Evolutionary conservation across 139 green algal species (phyloP), one percentile per base, ranked within the genome.

Genomic region (Chlorella sp.): DNA sequence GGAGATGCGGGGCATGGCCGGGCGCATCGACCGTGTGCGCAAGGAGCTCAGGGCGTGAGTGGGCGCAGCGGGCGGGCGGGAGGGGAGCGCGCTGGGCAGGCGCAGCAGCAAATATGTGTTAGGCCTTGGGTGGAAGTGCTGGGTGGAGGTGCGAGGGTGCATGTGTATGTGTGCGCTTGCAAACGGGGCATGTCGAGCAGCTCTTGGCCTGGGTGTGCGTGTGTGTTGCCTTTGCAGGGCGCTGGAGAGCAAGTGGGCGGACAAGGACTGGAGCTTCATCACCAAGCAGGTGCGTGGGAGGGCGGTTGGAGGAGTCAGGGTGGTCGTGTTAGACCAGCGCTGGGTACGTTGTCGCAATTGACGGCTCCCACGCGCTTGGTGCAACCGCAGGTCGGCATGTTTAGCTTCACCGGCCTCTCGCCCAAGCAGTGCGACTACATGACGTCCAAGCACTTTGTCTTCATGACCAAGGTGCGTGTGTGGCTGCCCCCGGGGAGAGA

Each of bases 381-480:
- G n/a, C n/a, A n/a, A n/a, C 5, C 24, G 5, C 24, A 65, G 24
- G n/a, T 33, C n/a, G 24, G 59, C 17, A 33, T 29, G 59, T 65
- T 65, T 5, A 31, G 80, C 63, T 98, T 92, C 87, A 98, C 95
- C 0, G 95, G 95, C 29, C 77, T 98, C 35, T 92, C 79, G 4
- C 81, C 84, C 0, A 73, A 66, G 49, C 63, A 51, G 49, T 63
- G 42, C 31, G 90, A 96, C 49, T 93, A 95, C 86, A 98, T 99
- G 93, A 97, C 88, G 36, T 90, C 92, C 71, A 96, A 96, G 83
- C 90, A 92, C 80, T 85, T 93, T 34, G 74, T 98, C 6, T 99
- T 93, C 88, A 98, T 98, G 93, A 99, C 94, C 5, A 90, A 89
- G 33, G n/a, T n/a, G n/a, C n/a, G n/a, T n/a, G n/a, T n/a, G n/a